Base-by-base conservation (phyloP, 257 asterid species). In the Solanum sitiens region DNA sequence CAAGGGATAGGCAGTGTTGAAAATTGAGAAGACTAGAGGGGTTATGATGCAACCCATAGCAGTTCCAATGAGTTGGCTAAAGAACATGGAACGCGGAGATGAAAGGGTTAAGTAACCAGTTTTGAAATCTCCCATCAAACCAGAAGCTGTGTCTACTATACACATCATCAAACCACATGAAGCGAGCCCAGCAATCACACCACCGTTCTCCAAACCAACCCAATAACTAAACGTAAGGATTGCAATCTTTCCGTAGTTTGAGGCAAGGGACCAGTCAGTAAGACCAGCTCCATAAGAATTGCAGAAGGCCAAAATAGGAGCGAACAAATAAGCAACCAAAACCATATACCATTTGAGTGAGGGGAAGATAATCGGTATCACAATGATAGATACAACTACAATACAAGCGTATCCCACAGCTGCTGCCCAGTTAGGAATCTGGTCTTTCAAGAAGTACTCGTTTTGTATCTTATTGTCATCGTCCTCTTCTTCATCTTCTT, bases 201-300 rank as follows among this genome's bases (percentile, higher is more conserved):
- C 93, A 27, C 93, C 93, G 16, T 91, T 70, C 6, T 89, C 53
- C 65, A 88, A 88, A 53, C 93, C 93, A 3, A 90, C 86, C 89
- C 91, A 83, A 21, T 91, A 86, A 23, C 92, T 91, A 6, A 91
- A 89, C 9, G 90, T 89, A 47, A 91, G 88, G 21, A 91, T 89
- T 44, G 92, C 88, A 21, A 90, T 89, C 47, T 91, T 91, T 71
- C 93, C 93, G 8, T 91, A 91, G 83, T 91, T 91, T 59, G 91
- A 91, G 3, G 91, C 93, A 89, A 91, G 89, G 83, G 91, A 90
- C 92, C 91, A 88, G 33, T 91, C 93, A 11, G 93, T 91, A 21
- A 91, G 89, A 16, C 93, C 92, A 20, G 91, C 85, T 68, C 93
- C 93, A 53, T 91, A 91, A 37, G 93, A 91, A 86, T 91, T 91